Evolutionary conservation across 2,329 filamentous ascomycete genomes (phyloP), one percentile per base, ranked within the genome.

Genomic region (Harringtonia aguacate): DNA sequence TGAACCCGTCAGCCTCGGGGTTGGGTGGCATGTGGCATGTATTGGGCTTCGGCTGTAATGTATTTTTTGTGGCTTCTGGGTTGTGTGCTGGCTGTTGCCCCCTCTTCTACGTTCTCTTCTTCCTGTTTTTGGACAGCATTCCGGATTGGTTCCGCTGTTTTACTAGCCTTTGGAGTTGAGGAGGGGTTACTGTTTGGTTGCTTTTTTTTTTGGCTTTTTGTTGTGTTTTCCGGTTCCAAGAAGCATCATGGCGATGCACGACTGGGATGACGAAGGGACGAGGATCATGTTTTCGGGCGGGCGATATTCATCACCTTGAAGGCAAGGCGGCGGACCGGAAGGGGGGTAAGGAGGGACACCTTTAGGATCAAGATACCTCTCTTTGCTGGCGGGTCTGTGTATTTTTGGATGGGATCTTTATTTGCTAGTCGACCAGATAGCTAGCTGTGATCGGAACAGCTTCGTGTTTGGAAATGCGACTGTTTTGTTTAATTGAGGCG

Each of bases 251-350:
- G 22, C 33, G 44, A 40, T 47, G 45, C 49, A 52, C 39, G 50
- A 52, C 41, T 47, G 50, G n/a, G n/a, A n/a, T n/a, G 49, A 52
- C 42, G 50, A 52, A 42, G 47, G 40, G 46, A 52, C 28, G 49
- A 48, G 44, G 42, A 43, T 45, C 34, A 44, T 15, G 38, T 22
- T 41, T 39, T 29, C 27, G 28, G 38, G 34, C 17, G 24, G 41
- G 45, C 34, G 38, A 31, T 31, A 40, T 34, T 41, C 35, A 21
- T 7, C 15, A 27, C 36, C 31, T 29, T 34, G 36, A 37, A 29
- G 36, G 39, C 30, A 36, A 29, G 37, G 14, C n/a, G 42, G 36
- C 37, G 30, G 39, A 31, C 24, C 15, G 28, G 30, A 21, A 13
- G 18, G 4, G 29, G 15, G 39, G 43, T 22, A 29, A 21, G 9